Conservation (phyloP, 2,329 filamentous ascomycete genomes). For the Chalara sp. region DNA sequence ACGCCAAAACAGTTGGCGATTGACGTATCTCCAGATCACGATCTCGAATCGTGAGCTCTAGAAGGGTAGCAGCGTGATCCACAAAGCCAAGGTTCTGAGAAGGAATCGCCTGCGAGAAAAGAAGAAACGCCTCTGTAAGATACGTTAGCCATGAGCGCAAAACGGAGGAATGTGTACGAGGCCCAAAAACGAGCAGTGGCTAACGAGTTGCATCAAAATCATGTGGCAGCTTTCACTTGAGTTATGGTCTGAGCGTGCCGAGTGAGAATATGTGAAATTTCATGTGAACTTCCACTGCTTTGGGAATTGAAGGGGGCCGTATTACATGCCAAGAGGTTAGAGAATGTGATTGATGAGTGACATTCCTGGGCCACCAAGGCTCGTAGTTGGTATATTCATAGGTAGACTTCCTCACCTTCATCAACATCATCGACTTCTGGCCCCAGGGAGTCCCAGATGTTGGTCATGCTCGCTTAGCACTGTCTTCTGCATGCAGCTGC, state of each 20-base stretch:
- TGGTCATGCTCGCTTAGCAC: too few relatives aligned
- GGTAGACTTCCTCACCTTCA: constrained; percentile 40
- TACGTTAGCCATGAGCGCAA: constrained; percentile 6
- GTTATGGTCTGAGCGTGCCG: constrained; percentile 8
- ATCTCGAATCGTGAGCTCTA: constrained; percentile 63
- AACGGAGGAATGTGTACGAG: background rate
- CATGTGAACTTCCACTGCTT: too few relatives aligned
- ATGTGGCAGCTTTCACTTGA: background rate
- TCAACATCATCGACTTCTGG: constrained; percentile 48
- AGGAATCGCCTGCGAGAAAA: constrained; percentile 72
- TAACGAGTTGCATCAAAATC: too few relatives aligned
- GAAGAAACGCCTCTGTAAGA: constrained; percentile 70
- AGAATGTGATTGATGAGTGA: too few relatives aligned
- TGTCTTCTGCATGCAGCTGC: too few relatives aligned
- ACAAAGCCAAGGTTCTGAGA: constrained; percentile 80
- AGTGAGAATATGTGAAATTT: too few relatives aligned
- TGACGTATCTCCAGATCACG: constrained; percentile 73
- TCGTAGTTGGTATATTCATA: too few relatives aligned
- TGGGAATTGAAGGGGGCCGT: too few relatives aligned
- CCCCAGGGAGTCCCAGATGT: constrained; percentile 35
- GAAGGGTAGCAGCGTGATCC: constrained; percentile 56
- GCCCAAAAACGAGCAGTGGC: too few relatives aligned
- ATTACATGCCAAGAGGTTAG: too few relatives aligned
- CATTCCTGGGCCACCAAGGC: too few relatives aligned
- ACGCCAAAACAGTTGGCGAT: constrained; percentile 75